Evolutionary conservation across 2,329 filamentous ascomycete genomes (phyloP).

Genomic region (Huntiella moniliformis): DNA sequence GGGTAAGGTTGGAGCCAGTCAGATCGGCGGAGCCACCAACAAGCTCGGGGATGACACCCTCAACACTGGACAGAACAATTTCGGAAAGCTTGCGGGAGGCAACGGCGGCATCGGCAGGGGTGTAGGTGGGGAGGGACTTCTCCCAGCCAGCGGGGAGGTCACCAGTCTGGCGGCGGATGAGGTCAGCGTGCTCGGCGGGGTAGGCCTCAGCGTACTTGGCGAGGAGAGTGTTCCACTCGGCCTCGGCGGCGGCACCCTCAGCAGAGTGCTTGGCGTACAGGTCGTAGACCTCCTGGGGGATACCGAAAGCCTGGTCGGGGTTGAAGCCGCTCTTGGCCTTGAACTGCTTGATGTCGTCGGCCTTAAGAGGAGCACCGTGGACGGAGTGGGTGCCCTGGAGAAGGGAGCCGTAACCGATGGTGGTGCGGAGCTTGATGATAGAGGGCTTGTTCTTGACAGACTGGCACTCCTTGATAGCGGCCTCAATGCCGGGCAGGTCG

Average conservation of each 20-base stretch:
- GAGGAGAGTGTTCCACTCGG: constrained; percentile 89
- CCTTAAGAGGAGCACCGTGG: constrained; percentile 89
- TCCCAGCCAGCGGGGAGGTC: constrained; percentile 93
- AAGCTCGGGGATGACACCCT: constrained; percentile 69
- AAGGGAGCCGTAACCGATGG: constrained; percentile 88
- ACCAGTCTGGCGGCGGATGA: constrained; percentile 59
- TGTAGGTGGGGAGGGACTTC: constrained; percentile 82
- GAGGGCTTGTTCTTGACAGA: constrained; percentile 89
- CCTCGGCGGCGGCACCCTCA: constrained; percentile 72
- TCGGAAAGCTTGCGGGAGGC: constrained; percentile 95
- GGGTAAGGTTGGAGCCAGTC: constrained; percentile 96
- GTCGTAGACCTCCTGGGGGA: constrained; percentile 90
- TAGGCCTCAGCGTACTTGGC: constrained; percentile 67
- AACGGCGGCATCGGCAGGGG: constrained; percentile 61
- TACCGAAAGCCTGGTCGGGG: constrained; percentile 78
- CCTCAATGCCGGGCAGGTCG: constrained; percentile 75
- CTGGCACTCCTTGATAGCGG: constrained; percentile 69
- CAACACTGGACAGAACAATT: constrained; percentile 74
- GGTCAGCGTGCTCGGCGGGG: constrained; percentile 62
- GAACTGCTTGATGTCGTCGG: constrained; percentile 79
- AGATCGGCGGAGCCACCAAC: constrained; percentile 92
- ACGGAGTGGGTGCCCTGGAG: constrained; percentile 88
- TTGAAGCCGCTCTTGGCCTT: constrained; percentile 95
- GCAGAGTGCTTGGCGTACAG: constrained; percentile 67
- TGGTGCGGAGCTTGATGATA: constrained; percentile 91